Conservation (phyloP, 495 filamentous ascomycete genomes). For the Recurvomyces mirabilis region DNA sequence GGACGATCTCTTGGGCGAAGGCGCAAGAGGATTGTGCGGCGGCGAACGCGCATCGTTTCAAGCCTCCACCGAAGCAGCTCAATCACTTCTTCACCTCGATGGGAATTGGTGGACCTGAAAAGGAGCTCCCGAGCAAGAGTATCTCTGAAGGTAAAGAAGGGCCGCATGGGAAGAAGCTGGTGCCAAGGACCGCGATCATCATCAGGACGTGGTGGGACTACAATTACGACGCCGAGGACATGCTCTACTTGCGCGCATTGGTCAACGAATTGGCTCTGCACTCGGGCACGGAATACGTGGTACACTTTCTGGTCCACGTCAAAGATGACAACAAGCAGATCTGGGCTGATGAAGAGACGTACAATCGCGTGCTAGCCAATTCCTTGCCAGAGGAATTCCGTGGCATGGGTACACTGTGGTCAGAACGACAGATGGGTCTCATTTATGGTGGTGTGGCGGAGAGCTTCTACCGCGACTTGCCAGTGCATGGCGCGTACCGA, state of each 20-base stretch:
- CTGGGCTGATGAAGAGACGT: constrained; percentile 52
- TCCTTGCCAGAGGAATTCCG: constrained; percentile 76
- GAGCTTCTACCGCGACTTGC: constrained; percentile 57
- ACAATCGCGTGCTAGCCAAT: constrained; percentile 53
- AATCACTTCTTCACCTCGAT: constrained; percentile 38
- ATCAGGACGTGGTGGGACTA: constrained; percentile 56
- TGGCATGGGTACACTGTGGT: constrained; percentile 83
- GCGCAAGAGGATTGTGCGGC: constrained; percentile 58
- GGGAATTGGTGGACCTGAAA: constrained; percentile 29
- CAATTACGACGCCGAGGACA: constrained; percentile 35
- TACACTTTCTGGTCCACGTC: constrained; percentile 58
- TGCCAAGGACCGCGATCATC: constrained; percentile 49
- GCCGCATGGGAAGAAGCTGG: constrained; percentile 21
- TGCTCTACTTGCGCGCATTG: constrained; percentile 41
- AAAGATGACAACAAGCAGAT: constrained; percentile 54
- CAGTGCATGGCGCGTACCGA: constrained; percentile 83
- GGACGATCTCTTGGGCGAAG: constrained; percentile 60
- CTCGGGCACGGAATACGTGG: constrained; percentile 51
- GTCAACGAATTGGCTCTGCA: constrained; percentile 51
- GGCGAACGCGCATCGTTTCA: constrained; percentile 62
- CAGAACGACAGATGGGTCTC: constrained; percentile 78
- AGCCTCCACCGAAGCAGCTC: constrained; percentile 33
- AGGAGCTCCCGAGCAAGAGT: constrained; percentile 5
- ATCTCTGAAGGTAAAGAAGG: not conserved
- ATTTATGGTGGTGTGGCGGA: constrained; percentile 76